Base-by-base conservation (phyloP, 164 flowering plant genomes). In the Chimonanthus salicifolius region DNA sequence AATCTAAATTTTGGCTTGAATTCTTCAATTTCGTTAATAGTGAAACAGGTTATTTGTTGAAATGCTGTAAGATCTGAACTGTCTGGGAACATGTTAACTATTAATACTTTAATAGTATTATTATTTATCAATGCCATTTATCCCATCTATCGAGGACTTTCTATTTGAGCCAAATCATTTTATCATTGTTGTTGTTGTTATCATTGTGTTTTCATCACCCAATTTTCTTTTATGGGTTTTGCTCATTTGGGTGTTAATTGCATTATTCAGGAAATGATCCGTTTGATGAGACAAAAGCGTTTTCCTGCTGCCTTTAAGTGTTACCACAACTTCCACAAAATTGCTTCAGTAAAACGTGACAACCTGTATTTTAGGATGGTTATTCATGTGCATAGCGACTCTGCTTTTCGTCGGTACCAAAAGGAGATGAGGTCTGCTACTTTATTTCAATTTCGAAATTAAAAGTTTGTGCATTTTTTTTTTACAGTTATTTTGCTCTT, bases 311-410 rank as follows among this genome's bases (percentile, higher is more conserved):
- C 94, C 71, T 90, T 93, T 74, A 93, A 95, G 80, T 89, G 94
- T 78, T 89, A 90, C 78, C 78, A 84, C 81, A 93, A 92, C 85
- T 89, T 86, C 74, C 94, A 92, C 75, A 93, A 89, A 80, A 44
- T 83, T 49, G 78, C 75, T 20, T 83, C 86, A 10, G 9, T 82
- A 49, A 76, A 94, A 77, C 84, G 68, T 75, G 97, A 92, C 75
- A 83, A 88, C 76, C 85, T 92, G 77, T 83, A 80, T 76, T 88
- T 82, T 72, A 93, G 88, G 80, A 88, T 95, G 99, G 98, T 93
- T 63, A 83, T 95, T 69, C 98, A 95, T 83, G 97, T 93, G 2
- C 95, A 83, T 47, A 88, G 94, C 75, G 98, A 95, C 79, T 90
- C 96, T 44, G 87, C 78, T 45, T 95, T 95, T 74, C 80, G 91